Conservation (phyloP, 2,329 filamentous ascomycete species). For the Hypomyces perniciosus region DNA sequence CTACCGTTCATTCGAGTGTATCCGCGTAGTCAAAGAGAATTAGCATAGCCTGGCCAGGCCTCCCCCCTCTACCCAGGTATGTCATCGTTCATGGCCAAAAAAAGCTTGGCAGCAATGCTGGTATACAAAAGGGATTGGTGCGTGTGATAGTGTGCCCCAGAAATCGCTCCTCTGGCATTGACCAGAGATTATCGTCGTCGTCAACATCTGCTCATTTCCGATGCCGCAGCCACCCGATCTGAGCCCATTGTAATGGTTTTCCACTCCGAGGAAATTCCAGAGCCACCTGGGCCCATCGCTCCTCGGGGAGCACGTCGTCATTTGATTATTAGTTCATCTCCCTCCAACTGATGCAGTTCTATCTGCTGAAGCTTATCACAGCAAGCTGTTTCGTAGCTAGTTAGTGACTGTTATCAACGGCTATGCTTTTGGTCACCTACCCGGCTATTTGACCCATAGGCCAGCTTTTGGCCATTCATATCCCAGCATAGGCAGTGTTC, state of each 20-base stretch:
- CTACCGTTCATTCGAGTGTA: constrained; percentile 12
- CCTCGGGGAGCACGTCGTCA: background rate
- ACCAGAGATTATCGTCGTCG: background rate
- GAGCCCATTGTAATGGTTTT: too few relatives aligned
- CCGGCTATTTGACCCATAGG: constrained; percentile 57
- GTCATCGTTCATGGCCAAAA: constrained; percentile 11
- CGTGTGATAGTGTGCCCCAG: background rate
- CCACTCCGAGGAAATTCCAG: too few relatives aligned
- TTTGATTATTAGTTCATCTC: background rate
- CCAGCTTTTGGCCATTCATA: constrained; percentile 53
- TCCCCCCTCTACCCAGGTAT: constrained; percentile 6
- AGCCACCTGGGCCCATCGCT: background rate
- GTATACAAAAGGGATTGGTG: constrained; percentile 11
- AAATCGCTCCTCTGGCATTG: background rate
- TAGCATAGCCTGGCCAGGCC: constrained; percentile 8
- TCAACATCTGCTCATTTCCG: background rate
- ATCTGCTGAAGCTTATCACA: constrained; percentile 45
- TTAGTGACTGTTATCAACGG: background rate
- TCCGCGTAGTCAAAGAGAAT: constrained; percentile 14
- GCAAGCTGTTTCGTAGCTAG: constrained; percentile 33
- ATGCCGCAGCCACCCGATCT: too few relatives aligned
- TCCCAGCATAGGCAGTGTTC: constrained; percentile 59
- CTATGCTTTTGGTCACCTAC: constrained; percentile 38
- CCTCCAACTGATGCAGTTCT: constrained; percentile 1
- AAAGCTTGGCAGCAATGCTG: constrained; percentile 8